Evolutionary conservation across 306 rosid genomes (phyloP).

Genomic region (Prunus dulcis): DNA sequence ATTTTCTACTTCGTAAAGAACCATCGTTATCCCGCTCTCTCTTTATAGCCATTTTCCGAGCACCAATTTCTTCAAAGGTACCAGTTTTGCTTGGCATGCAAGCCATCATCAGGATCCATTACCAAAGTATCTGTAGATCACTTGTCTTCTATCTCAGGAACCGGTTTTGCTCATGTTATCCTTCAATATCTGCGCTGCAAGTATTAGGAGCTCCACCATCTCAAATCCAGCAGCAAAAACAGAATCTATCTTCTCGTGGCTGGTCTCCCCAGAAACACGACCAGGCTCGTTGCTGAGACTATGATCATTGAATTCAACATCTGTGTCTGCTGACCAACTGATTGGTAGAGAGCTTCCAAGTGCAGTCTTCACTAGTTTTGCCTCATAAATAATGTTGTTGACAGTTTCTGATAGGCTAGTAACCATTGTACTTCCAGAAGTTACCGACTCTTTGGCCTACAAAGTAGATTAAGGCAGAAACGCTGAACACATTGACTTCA

Average conservation of each 20-base stretch:
- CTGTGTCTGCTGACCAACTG: constrained; percentile 78
- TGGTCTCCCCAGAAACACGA: constrained; percentile 30
- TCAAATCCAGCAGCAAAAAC: constrained; percentile 87
- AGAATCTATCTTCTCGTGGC: constrained; percentile 58
- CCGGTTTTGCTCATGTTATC: constrained; percentile 28
- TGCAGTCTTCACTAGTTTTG: constrained; percentile 83
- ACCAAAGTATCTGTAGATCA: background rate
- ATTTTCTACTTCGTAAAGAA: background rate
- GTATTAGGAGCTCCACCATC: constrained; percentile 90
- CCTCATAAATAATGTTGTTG: constrained; percentile 52
- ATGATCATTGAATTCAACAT: constrained; percentile 32
- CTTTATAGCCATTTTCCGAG: too few species aligned
- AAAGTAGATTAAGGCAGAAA: constrained; percentile 21
- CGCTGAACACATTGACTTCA: background rate
- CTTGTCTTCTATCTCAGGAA: constrained; percentile 12
- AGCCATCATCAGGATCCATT: background rate
- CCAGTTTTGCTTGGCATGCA: background rate
- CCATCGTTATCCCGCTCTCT: background rate
- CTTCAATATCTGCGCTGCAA: constrained; percentile 67
- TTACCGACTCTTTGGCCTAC: constrained; percentile 56
- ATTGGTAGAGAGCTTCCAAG: constrained; percentile 89
- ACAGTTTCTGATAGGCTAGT: constrained; percentile 44
- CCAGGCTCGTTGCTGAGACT: constrained; percentile 25
- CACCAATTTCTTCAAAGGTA: background rate
- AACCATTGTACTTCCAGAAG: constrained; percentile 38